Evolutionary conservation across 2,329 filamentous ascomycete genomes (phyloP).

Genomic region (Diaporthe citriasiana): DNA sequence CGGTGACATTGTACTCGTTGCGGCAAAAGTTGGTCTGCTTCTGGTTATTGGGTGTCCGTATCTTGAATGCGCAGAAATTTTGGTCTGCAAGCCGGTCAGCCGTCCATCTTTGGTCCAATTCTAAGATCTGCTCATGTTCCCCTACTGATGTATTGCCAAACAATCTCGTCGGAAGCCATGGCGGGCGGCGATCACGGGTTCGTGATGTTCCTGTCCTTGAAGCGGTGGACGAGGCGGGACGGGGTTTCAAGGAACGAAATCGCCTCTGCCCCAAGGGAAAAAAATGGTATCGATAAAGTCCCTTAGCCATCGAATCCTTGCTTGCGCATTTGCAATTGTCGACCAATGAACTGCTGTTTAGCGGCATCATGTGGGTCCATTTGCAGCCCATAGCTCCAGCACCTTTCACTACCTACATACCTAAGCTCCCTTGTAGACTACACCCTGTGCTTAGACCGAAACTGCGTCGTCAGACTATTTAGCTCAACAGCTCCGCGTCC

Average conservation of each 20-base stretch:
- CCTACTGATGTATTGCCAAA: conserved; percentile 75
- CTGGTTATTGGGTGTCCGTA: conserved; percentile 79
- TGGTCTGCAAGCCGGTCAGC: conserved; percentile 62
- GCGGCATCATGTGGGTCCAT: neutral
- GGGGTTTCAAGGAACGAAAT: conserved; percentile 22
- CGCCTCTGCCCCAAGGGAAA: neutral
- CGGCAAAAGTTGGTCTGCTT: conserved; percentile 89
- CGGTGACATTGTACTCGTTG: conserved; percentile 91
- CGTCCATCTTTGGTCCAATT: neutral
- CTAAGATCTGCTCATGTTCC: neutral
- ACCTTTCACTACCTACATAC: no score
- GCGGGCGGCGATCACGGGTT: conserved; percentile 45
- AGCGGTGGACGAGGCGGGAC: conserved; percentile 37
- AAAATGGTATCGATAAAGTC: conserved; percentile 44
- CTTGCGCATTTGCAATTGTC: conserved; percentile 34
- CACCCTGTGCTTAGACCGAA: neutral
- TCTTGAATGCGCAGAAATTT: conserved; percentile 91
- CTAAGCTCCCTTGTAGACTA: neutral
- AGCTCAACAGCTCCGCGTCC: neutral
- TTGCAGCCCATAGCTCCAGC: neutral
- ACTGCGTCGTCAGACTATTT: neutral
- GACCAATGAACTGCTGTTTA: conserved; percentile 11
- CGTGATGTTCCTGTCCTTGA: conserved; percentile 15
- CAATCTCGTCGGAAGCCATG: conserved; percentile 95
- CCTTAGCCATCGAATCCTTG: conserved; percentile 38